A percentile compares a stretch with the other conserved stretches of the same genome.
phyloP scores from a whole-genome alignment of 2,329 filamentous ascomycete species.

The Alternaria tenuissima region DNA sequence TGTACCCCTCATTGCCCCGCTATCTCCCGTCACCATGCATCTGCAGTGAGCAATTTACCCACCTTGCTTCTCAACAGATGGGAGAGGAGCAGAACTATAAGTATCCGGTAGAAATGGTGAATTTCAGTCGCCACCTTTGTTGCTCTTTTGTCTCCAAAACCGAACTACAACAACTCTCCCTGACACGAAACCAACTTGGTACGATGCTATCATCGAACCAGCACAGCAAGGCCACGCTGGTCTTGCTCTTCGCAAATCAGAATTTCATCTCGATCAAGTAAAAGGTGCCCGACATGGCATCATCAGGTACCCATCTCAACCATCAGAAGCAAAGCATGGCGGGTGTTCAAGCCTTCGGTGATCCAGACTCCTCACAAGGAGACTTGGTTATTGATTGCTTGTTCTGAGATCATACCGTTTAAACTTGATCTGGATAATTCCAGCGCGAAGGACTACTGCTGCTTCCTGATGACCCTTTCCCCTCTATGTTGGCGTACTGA shows the following conservation, averaged over 20 bases:
- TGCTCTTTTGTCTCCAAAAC: not conserved
- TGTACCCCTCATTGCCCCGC: slow-evolving; percentile 27
- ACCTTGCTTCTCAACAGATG: not conserved
- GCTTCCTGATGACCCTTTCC: slow-evolving; percentile 61
- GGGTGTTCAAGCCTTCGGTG: slow-evolving; percentile 24
- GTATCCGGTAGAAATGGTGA: not conserved
- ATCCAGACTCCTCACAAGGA: not conserved
- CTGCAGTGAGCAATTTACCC: slow-evolving; percentile 12
- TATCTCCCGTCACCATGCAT: slow-evolving; percentile 17
- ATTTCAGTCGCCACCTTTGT: not conserved
- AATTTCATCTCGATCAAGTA: slow-evolving; percentile 20
- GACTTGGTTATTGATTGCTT: slow-evolving; percentile 6
- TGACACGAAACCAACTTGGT: slow-evolving; percentile 10
- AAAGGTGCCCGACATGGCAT: slow-evolving; percentile 17
- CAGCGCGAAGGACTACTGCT: slow-evolving; percentile 84
- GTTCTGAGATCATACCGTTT: slow-evolving; percentile 64
- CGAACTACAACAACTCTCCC: not conserved
- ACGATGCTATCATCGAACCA: slow-evolving; percentile 25
- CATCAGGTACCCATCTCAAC: slow-evolving; percentile 30
- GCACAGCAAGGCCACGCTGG: slow-evolving; percentile 6
- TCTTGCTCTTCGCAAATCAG: slow-evolving; percentile 8
- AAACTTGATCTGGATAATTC: slow-evolving; percentile 90
- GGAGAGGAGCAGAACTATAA: slow-evolving; percentile 2
- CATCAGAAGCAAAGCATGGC: slow-evolving; percentile 33
- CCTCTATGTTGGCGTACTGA: slow-evolving; percentile 35